Base-by-base conservation (phyloP, 2,329 filamentous ascomycete genomes). In the Chaetomium sp. region DNA sequence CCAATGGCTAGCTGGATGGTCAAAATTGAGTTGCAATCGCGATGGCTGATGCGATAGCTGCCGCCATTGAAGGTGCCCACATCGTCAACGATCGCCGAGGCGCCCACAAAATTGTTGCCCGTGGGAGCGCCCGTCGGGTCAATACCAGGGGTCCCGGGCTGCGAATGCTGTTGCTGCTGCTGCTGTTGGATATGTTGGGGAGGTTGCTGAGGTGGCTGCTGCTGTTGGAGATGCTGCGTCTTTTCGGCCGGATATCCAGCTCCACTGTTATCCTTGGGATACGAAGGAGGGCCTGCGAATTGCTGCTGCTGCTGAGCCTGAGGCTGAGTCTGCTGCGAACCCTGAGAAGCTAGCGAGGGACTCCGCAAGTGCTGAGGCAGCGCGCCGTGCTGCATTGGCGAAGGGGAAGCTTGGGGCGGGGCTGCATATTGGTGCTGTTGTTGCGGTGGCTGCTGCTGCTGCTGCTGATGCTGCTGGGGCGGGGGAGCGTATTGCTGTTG, bases 51-150 rank as follows among this genome's bases (percentile, higher is more conserved):
- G 44, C 94, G 81, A 69, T 92, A 99, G 67, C 88, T 92, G 10
- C 94, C 94, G 12, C 94, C 94, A 68, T 97, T 97, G 76, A 97
- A 99, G 0, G 88, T 94, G n/a, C 94, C 94, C 1, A 95, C 83
- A 64, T 96, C 91, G 70, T 97, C 94, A 35, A 83, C 76, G 0
- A 80, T 79, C 6, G 57, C 49, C 0, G 86, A 72, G 0, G 80
- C 83, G 35, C 88, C 88, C 5, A 77, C 69, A 61, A 92, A 91
- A 55, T 87, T 79, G 36, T 72, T 70, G 12, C 74, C 70, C 6
- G 71, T 67, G 9, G 74, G 76, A 4, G 73, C 75, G 32, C 70
- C 65, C 12, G 61, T 64, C 5, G 64, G 63, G 52, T 68, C 68
- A 27, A 66, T 55, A 6, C 59, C 54, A 6, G 61, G 48, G n/a